Percentiles rank a stretch among this genome's conserved stretches.
Evolutionary conservation across 768 basidiomycete genomes (phyloP).

Genomic region (Tremella fuciformis): DNA sequence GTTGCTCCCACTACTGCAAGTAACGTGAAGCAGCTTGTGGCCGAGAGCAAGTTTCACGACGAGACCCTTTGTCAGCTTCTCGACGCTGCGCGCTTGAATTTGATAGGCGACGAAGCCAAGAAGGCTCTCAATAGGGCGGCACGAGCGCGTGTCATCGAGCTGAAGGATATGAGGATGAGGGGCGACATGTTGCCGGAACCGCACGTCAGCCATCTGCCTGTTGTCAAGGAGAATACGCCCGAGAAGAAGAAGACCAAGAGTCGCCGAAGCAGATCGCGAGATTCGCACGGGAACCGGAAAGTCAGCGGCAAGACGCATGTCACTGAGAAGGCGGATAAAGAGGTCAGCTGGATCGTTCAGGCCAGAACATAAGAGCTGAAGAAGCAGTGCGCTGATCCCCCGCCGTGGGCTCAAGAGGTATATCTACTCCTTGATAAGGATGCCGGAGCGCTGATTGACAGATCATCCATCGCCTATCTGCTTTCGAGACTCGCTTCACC

Average conservation of each 20-base stretch:
- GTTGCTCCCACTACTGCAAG: slow-evolving; percentile 40
- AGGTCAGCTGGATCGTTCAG: slow-evolving; percentile 14
- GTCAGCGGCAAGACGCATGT: slow-evolving; percentile 5
- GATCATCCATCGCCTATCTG: slow-evolving; percentile 33
- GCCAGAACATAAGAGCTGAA: not conserved
- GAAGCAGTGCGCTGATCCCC: slow-evolving; percentile 8
- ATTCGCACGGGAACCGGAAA: slow-evolving; percentile 2
- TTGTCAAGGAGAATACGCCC: not conserved
- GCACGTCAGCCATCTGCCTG: too few relatives aligned
- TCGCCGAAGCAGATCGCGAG: not conserved
- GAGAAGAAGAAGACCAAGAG: slow-evolving; percentile 25
- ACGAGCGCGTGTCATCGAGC: slow-evolving; percentile 44
- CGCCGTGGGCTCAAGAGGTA: slow-evolving; percentile 36
- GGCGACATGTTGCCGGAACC: slow-evolving; percentile 20
- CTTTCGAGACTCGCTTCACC: slow-evolving; percentile 34
- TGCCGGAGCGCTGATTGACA: slow-evolving; percentile 8
- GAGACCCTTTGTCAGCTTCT: slow-evolving; percentile 49
- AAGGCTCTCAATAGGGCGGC: slow-evolving; percentile 48
- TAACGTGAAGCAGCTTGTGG: slow-evolving; percentile 43
- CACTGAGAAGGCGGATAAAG: slow-evolving; percentile 9
- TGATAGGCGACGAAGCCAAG: slow-evolving; percentile 47
- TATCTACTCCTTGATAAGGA: not conserved
- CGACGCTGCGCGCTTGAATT: slow-evolving; percentile 40
- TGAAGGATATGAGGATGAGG: slow-evolving; percentile 32
- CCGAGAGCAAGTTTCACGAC: slow-evolving; percentile 46